Conservation (phyloP, 371 early-diverging fungal genomes). For the Polyrhizophydium stewartii region DNA sequence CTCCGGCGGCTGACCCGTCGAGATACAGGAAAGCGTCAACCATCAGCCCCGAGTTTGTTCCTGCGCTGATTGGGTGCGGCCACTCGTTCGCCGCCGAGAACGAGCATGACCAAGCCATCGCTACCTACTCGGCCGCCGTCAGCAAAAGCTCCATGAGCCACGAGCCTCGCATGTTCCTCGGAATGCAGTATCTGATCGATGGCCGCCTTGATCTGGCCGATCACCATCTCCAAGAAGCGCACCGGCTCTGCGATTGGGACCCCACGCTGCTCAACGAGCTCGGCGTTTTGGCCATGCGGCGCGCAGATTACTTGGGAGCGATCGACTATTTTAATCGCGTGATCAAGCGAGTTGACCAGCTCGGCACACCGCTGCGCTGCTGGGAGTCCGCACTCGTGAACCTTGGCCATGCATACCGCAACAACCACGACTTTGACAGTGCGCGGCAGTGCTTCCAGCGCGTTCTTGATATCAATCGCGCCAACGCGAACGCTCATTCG, state of each 20-base stretch:
- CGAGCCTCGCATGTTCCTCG: constrained; percentile 66
- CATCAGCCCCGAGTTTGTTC: constrained; percentile 51
- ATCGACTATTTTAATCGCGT: constrained; percentile 50
- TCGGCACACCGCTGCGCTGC: constrained; percentile 34
- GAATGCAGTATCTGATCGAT: constrained; percentile 63
- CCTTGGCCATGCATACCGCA: constrained; percentile 64
- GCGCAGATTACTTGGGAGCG: constrained; percentile 48
- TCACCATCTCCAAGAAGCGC: constrained; percentile 52
- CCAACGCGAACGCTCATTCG: constrained; percentile 30
- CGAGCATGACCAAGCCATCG: constrained; percentile 73
- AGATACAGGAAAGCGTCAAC: constrained; percentile 21
- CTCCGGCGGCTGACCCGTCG: no score
- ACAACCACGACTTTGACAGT: constrained; percentile 45
- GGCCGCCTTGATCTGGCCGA: constrained; percentile 50
- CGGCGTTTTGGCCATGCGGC: constrained; percentile 56
- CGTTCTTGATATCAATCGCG: constrained; percentile 38
- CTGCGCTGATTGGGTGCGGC: constrained; percentile 75
- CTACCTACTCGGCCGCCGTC: constrained; percentile 61
- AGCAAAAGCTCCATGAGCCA: no score
- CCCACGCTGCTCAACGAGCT: constrained; percentile 66
- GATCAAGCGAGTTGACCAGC: constrained; percentile 42
- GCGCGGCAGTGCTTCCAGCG: constrained; percentile 50
- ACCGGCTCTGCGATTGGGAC: constrained; percentile 52
- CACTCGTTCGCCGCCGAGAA: constrained; percentile 74
- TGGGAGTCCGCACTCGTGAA: constrained; percentile 67